These are phyloP conservation scores for Cladosporium oxysporum DNA, from an alignment of 2,329 filamentous ascomycete genomes.

Conservation along the genomic window DNA sequence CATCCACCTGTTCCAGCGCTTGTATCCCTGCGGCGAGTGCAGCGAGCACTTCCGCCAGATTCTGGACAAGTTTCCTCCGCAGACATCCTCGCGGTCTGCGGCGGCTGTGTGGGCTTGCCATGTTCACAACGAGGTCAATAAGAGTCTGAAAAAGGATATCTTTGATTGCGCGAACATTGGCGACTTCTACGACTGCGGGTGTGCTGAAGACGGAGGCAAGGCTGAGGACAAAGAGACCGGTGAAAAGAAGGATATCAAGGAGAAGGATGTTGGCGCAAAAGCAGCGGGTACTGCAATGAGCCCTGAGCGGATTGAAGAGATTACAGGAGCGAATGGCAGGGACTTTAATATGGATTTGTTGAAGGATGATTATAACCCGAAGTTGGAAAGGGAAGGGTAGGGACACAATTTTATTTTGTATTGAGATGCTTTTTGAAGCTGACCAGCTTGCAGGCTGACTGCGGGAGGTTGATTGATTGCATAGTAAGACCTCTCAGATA, in stretches of 20 bases:
- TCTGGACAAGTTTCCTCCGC: constrained; percentile 63
- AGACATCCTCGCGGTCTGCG: constrained; percentile 61
- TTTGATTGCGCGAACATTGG: constrained; percentile 67
- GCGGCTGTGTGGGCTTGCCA: constrained; percentile 69
- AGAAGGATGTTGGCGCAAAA: constrained; percentile 20
- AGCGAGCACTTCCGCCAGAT: constrained; percentile 64
- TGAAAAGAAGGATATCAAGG: background rate
- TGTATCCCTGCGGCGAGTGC: constrained; percentile 69
- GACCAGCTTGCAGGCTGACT: background rate
- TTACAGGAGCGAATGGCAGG: constrained; percentile 32
- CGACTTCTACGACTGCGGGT: constrained; percentile 68
- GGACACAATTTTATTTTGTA: background rate
- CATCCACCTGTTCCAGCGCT: constrained; percentile 63
- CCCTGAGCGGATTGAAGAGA: constrained; percentile 31
- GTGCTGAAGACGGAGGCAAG: constrained; percentile 53
- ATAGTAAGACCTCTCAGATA: background rate
- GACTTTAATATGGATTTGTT: constrained; percentile 35
- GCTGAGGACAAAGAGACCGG: background rate
- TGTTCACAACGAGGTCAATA: constrained; percentile 67
- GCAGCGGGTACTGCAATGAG: constrained; percentile 26
- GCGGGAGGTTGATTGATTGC: background rate
- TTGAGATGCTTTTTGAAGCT: background rate
- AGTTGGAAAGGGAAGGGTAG: constrained; percentile 11
- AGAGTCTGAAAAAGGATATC: constrained; percentile 59
- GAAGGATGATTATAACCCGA: constrained; percentile 6